Conservation (phyloP, 306 rosid genomes). For the Quercus aquifolioides region DNA sequence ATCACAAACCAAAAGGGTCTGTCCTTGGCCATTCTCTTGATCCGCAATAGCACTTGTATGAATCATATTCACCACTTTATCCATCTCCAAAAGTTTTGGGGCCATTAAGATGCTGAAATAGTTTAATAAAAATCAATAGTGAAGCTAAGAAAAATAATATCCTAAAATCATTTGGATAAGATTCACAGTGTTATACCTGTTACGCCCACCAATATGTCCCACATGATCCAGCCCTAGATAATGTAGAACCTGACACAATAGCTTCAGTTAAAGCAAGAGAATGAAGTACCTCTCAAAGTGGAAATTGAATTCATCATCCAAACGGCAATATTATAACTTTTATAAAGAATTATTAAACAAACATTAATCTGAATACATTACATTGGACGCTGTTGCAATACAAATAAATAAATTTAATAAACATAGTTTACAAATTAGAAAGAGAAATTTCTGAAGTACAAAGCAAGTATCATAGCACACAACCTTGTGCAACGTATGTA, state of each 20-base stretch:
- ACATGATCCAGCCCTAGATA: slow-evolving; percentile 97
- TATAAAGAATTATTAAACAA: background rate
- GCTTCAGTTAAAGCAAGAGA: slow-evolving; percentile 34
- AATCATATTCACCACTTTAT: slow-evolving; percentile 81
- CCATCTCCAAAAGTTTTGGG: slow-evolving; percentile 92
- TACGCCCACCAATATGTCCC: slow-evolving; percentile 95
- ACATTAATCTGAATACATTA: background rate
- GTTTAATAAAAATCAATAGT: slow-evolving; percentile 22
- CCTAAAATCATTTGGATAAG: slow-evolving; percentile 4
- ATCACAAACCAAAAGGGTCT: slow-evolving; percentile 80
- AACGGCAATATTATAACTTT: slow-evolving; percentile 1
- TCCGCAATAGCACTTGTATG: slow-evolving; percentile 46
- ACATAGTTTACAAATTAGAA: too few relatives aligned
- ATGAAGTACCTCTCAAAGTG: background rate
- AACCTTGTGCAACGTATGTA: background rate
- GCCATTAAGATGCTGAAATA: slow-evolving; percentile 74
- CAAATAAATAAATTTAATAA: too few relatives aligned
- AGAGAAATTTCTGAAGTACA: background rate
- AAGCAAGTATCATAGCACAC: background rate
- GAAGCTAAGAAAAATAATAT: slow-evolving; percentile 27
- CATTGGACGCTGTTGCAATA: background rate
- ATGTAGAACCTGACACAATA: slow-evolving; percentile 86
- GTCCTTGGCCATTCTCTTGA: slow-evolving; percentile 44
- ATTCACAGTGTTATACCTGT: slow-evolving; percentile 51
- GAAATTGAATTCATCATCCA: slow-evolving; percentile 8